phyloP scores from a whole-genome alignment of 2,329 filamentous ascomycete genomes.

The Alternaria alternata region DNA sequence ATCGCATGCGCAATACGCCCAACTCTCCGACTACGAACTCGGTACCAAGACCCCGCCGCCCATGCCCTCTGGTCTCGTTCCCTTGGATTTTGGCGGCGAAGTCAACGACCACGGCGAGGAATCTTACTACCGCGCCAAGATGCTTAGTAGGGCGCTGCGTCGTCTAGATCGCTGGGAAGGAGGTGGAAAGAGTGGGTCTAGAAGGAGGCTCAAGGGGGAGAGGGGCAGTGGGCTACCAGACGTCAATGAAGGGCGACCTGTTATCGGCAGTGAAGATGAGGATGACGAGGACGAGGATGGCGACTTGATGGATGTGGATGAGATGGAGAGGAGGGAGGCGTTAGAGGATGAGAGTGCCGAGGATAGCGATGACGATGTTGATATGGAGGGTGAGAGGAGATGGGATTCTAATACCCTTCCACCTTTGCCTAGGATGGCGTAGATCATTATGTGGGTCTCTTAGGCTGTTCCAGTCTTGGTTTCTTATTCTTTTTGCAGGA shows the following conservation, averaged over 20 bases:
- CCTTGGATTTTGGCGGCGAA: constrained; percentile 63
- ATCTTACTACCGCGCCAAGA: constrained; percentile 69
- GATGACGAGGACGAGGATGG: constrained; percentile 15
- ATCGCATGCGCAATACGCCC: constrained; percentile 26
- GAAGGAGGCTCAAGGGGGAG: constrained; percentile 35
- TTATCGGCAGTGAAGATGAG: constrained; percentile 21
- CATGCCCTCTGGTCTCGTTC: constrained; percentile 65
- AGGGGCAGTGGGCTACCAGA: constrained; percentile 4
- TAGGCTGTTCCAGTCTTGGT: too few relatives aligned
- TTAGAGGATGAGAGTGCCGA: constrained; percentile 29
- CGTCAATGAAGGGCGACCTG: constrained; percentile 2
- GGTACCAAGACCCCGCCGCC: constrained; percentile 43
- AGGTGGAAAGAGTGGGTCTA: constrained; percentile 42
- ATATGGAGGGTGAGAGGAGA: constrained; percentile 9
- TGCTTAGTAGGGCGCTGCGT: constrained; percentile 69
- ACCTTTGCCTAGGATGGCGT: constrained; percentile 24
- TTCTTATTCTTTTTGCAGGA: background rate
- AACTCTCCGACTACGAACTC: constrained; percentile 52
- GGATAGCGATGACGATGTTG: constrained; percentile 21
- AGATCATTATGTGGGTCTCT: background rate
- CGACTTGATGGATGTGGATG: constrained; percentile 26
- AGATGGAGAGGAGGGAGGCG: constrained; percentile 7
- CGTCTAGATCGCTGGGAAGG: constrained; percentile 75
- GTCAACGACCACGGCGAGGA: constrained; percentile 81
- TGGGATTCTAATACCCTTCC: constrained; percentile 34